Base-by-base conservation (phyloP, 306 rosid genomes). In the Citrullus amarus region DNA sequence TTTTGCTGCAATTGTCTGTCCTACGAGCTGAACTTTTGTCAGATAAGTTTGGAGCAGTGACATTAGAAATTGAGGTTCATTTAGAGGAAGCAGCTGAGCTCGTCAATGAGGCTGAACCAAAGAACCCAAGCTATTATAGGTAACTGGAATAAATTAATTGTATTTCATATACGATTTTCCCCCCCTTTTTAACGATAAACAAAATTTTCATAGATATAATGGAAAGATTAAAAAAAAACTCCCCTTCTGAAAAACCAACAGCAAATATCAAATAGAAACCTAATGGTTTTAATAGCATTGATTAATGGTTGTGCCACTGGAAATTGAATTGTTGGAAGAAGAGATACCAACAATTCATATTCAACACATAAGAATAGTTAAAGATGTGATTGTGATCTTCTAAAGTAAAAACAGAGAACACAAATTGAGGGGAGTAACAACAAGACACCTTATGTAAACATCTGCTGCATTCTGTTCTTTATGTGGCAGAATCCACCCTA, bases 51-150 rank as follows among this genome's bases (percentile, higher is more conserved):
- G 99, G 92, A 74, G 84, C 77, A 56, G 92, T 87, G 77, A 83
- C 78, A 71, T 96, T 97, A 32, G 97, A 91, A 84, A 90, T 96
- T 36, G 97, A 92, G 82, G 96, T 92, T 78, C 83, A 87, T 62
- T 56, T 96, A 54, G 98, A 92, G 85, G 99, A 96, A 89, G 97
- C 99, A 43, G 97, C 97, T n/a, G 99, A 92, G 86, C 96, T 96
- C 73, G 89, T 96, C 70, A 84, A 86, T 14, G 82, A 81, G 66
- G 88, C 93, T 84, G 90, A 85, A 82, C 87, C 80, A 85, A 86
- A 85, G 77, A 89, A 96, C 76, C 99, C 97, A 63, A 92, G 86
- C 83, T 96, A 96, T 79, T 92, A 88, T 78, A 90, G 95, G 98
- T 88, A 78, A 87, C 81, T 82, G 75, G 39, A 48, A 25, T 71